Conservation (phyloP, 176 grass and related monocot species). For the Cymbopogon citratus region DNA sequence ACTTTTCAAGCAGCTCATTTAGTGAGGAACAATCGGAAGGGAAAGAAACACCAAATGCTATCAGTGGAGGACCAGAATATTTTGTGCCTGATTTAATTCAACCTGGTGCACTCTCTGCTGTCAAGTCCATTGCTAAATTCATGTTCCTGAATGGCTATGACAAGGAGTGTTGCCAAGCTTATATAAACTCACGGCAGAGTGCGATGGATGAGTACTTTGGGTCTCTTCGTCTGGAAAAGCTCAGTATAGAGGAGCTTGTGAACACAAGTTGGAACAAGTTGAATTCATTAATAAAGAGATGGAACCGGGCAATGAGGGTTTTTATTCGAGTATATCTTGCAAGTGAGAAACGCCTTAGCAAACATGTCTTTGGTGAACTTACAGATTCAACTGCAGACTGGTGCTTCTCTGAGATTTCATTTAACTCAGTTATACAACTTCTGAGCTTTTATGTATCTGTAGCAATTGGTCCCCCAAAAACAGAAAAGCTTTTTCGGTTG, state of each 20-base stretch:
- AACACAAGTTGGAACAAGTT: slow-evolving; percentile 57
- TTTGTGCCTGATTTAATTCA: slow-evolving; percentile 66
- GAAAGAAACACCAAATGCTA: slow-evolving; percentile 36
- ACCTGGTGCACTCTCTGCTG: slow-evolving; percentile 58
- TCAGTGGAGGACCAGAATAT: slow-evolving; percentile 36
- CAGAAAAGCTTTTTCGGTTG: slow-evolving; percentile 73
- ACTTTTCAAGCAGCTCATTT: slow-evolving; percentile 76
- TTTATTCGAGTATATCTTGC: slow-evolving; percentile 71
- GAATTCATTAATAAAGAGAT: slow-evolving; percentile 56
- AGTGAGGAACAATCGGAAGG: slow-evolving; percentile 63
- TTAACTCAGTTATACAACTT: slow-evolving; percentile 58
- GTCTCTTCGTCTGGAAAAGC: slow-evolving; percentile 52
- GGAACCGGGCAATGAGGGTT: slow-evolving; percentile 59
- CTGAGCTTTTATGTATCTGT: slow-evolving; percentile 59
- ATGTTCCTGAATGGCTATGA: slow-evolving; percentile 75
- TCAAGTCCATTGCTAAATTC: slow-evolving; percentile 70
- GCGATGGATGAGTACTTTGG: slow-evolving; percentile 61
- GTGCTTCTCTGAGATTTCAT: slow-evolving; percentile 88
- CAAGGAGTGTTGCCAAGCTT: slow-evolving; percentile 73
- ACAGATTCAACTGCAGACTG: slow-evolving; percentile 42
- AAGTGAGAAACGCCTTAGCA: slow-evolving; percentile 70
- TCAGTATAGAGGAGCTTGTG: slow-evolving; percentile 68
- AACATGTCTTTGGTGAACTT: slow-evolving; percentile 70
- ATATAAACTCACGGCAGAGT: slow-evolving; percentile 58
- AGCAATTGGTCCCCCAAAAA: slow-evolving; percentile 54